Base-by-base conservation (phyloP, 805 yeast species). In the Cyberlindnera americana region DNA sequence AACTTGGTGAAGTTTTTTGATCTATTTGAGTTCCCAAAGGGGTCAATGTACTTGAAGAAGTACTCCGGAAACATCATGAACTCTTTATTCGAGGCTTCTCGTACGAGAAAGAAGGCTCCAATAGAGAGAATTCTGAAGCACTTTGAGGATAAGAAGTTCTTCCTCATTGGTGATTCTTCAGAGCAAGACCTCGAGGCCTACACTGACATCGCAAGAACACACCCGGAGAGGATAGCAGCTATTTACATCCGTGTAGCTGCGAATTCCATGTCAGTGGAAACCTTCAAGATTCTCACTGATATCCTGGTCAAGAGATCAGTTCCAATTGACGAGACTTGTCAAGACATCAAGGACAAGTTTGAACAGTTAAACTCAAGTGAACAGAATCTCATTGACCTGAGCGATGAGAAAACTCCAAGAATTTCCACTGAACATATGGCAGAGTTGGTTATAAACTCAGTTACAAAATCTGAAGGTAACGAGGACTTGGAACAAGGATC, bases 111-210 rank as follows among this genome's bases (percentile, higher is more conserved):
- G 60, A 73, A 77, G 44, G 72, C 73, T 11, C 73, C 87, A 1
- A 68, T 95, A 37, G 65, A 70, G 29, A 73, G 75, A 41, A 73
- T 93, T 7, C 47, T 88, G 18, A 59, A 64, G 3, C 95, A 90
- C 54, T 91, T 87, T 56, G 88, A 95, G 0, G 45, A 75, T 1
- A 79, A 90, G 48, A 80, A 75, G 53, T 91, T 93, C 57, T 72
- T 93, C 18, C 66, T 95, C 36, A 73, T 93, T 13, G 99, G 99
- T 23, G 99, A 93, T 59, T 83, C 96, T 3, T 98, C 98, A 2
- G 99, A 93, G 57, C 83, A 82, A 48, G 99, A 93, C 64, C 66
- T 91, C 30, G 99, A 95, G 55, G 95, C 97, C 0, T 93, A 93
- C 58, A 71, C 78, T 6, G 81, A 81, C 19, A 64, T 89, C 24